Conservation (phyloP, 495 filamentous ascomycete species). For the Penicillium lividum region DNA sequence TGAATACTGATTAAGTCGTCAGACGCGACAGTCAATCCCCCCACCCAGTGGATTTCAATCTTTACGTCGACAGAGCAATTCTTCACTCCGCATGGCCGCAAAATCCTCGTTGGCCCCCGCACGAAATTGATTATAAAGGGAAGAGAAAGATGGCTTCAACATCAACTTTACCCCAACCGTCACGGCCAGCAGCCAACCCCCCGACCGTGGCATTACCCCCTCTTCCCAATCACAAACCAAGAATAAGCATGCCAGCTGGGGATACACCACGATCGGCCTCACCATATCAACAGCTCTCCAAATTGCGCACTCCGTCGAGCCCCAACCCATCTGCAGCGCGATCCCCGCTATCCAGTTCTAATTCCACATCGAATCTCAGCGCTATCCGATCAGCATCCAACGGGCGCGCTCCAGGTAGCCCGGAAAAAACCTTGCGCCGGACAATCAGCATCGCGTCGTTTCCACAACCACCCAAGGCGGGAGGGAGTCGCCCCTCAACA, state of each 20-base stretch:
- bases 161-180: slow-evolving; percentile 60
- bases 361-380: slow-evolving; percentile 41
- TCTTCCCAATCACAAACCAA: slow-evolving; percentile 68
- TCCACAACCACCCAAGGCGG: slow-evolving; percentile 78
- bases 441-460: slow-evolving; percentile 90
- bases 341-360: slow-evolving; percentile 44
- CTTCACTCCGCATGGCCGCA: slow-evolving; percentile 10
- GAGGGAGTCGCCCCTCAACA: slow-evolving; percentile 48
- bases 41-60: neutral
- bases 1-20: neutral
- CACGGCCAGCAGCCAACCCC: slow-evolving; percentile 61
- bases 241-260: slow-evolving; percentile 59
- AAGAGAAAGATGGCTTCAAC: slow-evolving; percentile 55
- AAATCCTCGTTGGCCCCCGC: neutral
- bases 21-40: slow-evolving; percentile 1
- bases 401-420: slow-evolving; percentile 38
- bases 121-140: neutral
- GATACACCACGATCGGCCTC: slow-evolving; percentile 45
- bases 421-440: slow-evolving; percentile 71
- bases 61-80: neutral
- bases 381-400: slow-evolving; percentile 43
- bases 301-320: slow-evolving; percentile 64
- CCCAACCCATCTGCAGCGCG: slow-evolving; percentile 53
- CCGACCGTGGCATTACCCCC: slow-evolving; percentile 67
- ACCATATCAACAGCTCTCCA: slow-evolving; percentile 46